Conservation (phyloP, 1,139 yeast species). For the Suhomyces choctaworum region DNA sequence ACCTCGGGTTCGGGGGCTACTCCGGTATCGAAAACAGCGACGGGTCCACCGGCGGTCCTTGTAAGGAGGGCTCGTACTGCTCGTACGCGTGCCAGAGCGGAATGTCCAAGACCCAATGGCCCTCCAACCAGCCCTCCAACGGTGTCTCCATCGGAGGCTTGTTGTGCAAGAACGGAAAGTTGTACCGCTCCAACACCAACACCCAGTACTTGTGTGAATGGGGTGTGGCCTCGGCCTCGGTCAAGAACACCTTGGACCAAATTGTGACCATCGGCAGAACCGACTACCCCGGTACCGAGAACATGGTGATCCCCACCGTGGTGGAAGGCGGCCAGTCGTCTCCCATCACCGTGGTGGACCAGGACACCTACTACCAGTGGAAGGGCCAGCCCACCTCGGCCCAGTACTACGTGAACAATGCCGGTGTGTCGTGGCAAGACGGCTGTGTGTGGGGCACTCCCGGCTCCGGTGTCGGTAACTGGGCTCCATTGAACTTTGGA, state of each 20-base stretch:
- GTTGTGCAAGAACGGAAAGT: slow-evolving; percentile 72
- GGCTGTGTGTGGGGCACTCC: slow-evolving; percentile 92
- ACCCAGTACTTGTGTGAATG: slow-evolving; percentile 73
- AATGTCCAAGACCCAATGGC: slow-evolving; percentile 98
- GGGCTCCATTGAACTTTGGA: slow-evolving; percentile 97
- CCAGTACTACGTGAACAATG: slow-evolving; percentile 95
- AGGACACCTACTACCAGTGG: slow-evolving; percentile 78
- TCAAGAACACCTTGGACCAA: slow-evolving; percentile 61
- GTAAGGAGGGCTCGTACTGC: slow-evolving; percentile 89
- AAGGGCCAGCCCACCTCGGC: slow-evolving; percentile 80
- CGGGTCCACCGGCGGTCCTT: slow-evolving; percentile 62
- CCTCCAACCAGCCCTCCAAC: slow-evolving; percentile 73
- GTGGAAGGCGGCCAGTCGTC: slow-evolving; percentile 65
- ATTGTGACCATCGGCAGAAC: slow-evolving; percentile 92
- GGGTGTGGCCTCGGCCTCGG: slow-evolving; percentile 72
- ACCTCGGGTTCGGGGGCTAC: slow-evolving; percentile 89
- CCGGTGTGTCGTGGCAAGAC: slow-evolving; percentile 84
- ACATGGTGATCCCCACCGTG: slow-evolving; percentile 91
- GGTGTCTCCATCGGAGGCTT: slow-evolving; percentile 95
- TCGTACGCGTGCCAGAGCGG: slow-evolving; percentile 97
- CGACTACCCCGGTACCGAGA: slow-evolving; percentile 98
- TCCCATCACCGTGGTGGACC: slow-evolving; percentile 78
- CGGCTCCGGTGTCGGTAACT: slow-evolving; percentile 87
- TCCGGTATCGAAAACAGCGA: slow-evolving; percentile 68
- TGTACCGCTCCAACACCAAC: slow-evolving; percentile 72